Percentiles rank a stretch among this genome's conserved stretches.
These are phyloP conservation scores for Monascus ruber DNA, from an alignment of 2,329 filamentous ascomycete species.

Conservation along the genomic window DNA sequence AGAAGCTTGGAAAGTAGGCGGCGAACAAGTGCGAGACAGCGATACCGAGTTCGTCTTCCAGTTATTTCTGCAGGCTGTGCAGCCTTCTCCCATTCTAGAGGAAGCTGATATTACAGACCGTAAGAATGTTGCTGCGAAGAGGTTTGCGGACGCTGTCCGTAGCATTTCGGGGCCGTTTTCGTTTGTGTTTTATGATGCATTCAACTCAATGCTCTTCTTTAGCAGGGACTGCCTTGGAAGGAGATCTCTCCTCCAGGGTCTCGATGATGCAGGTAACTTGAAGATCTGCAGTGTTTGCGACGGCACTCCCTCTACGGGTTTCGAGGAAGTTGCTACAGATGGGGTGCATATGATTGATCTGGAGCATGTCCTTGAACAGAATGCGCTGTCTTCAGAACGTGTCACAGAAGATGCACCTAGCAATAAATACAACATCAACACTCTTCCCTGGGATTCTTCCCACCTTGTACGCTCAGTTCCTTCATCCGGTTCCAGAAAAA, in stretches of 20 bases:
- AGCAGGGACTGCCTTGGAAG: conserved; percentile 80
- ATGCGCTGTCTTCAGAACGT: conserved; percentile 2
- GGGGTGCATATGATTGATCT: conserved; percentile 64
- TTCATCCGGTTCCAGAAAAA: no score
- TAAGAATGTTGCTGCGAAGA: conserved; percentile 13
- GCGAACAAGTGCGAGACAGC: conserved; percentile 52
- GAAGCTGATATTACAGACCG: conserved; percentile 1
- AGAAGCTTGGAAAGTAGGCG: conserved; percentile 72
- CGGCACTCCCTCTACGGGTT: conserved; percentile 37
- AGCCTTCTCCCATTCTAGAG: conserved; percentile 1
- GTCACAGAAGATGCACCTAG: background rate
- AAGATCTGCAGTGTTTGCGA: conserved; percentile 62
- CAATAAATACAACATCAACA: conserved; percentile 12
- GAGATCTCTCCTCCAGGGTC: conserved; percentile 58
- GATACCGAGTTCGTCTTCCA: conserved; percentile 63
- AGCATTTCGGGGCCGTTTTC: conserved; percentile 73
- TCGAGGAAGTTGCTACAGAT: conserved; percentile 74
- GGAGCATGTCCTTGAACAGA: conserved; percentile 7
- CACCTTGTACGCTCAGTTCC: conserved; percentile 13
- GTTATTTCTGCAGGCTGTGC: conserved; percentile 40
- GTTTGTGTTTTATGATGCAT: conserved; percentile 68
- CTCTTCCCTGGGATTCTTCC: conserved; percentile 17
- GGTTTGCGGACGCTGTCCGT: conserved; percentile 39
- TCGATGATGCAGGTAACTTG: conserved; percentile 41
- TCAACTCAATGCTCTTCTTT: conserved; percentile 56